Conservation (phyloP, 2,329 filamentous ascomycete species). For the Penicillium fuscoglaucum region DNA sequence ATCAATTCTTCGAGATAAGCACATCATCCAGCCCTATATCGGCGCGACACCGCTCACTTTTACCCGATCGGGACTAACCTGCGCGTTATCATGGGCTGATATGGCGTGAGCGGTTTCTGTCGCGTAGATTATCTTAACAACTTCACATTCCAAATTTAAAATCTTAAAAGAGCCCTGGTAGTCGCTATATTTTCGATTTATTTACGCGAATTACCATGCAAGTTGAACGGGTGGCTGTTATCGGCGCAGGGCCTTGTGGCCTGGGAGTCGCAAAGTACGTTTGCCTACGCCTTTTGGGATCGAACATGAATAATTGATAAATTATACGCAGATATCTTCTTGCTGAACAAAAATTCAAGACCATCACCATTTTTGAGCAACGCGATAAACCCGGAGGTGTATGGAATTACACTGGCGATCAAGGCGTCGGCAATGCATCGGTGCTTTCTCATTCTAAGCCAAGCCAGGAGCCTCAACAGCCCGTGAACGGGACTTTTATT, state of each 20-base stretch:
- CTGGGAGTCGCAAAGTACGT: slow-evolving; percentile 11
- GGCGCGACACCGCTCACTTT: background rate
- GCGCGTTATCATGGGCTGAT: background rate
- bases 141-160: background rate
- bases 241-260: slow-evolving; percentile 15
- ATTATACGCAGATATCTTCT: slow-evolving; percentile 6
- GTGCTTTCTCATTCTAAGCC: background rate
- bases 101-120: background rate
- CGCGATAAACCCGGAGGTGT: slow-evolving; percentile 10
- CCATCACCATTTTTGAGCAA: slow-evolving; percentile 10
- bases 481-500: slow-evolving; percentile 4
- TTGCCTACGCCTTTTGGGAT: background rate
- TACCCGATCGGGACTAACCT: background rate
- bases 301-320: background rate
- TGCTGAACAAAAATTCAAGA: slow-evolving; percentile 8
- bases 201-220: background rate
- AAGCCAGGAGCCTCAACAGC: slow-evolving; percentile 4
- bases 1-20: background rate
- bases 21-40: background rate
- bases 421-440: background rate
- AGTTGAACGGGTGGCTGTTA: slow-evolving; percentile 12
- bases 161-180: background rate
- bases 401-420: slow-evolving; percentile 14
- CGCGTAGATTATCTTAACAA: background rate
- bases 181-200: background rate